Base-by-base conservation (phyloP, 441 rosid genomes). In the Daphne laureola region DNA sequence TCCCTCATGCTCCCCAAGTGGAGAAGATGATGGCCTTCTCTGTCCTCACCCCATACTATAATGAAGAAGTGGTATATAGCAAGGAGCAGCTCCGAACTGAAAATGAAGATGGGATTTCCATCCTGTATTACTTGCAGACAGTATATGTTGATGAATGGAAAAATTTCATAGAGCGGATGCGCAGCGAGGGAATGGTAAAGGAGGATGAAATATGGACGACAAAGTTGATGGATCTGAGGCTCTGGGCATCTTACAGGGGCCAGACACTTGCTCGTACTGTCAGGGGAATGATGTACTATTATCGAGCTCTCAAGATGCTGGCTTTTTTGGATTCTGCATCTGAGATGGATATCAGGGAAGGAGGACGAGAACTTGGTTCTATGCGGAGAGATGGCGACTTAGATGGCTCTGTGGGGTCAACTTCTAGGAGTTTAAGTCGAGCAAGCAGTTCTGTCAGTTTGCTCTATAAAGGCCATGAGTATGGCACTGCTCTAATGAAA, bases 21-120 rank as follows among this genome's bases (percentile, higher is more conserved):
- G 97, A 90, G 87, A 90, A 87, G 67, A 90, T 84, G 96, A 79
- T 84, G 94, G 83, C 94, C 31, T 90, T 90, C 61, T 87, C 91
- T 53, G 89, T 87, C 63, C 73, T 90, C 57, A 87, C 97, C 40
- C 97, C 97, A 36, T 90, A 90, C 67, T 87, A 84, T 71, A 83
- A 78, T 50, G 97, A 90, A 68, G 97, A 90, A 58, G 94, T 87
- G 43, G 55, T 84, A 21, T 90, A 78, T 78, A 81, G 84, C 83
- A 83, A 68, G 69, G 96, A 90, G 57, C 97, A 90, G 53, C 87
- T 90, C 38, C 75, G 80, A 58, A 79, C 68, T 61, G 87, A 90
- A 66, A 90, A 86, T 4, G 97, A 87, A 68, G 96, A 90, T 73
- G 97, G 97, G 55, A 84, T 90, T 63, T 90, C 96, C 54, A 90